Evolutionary conservation across 1,284 basidiomycete species (phyloP).

Genomic region (Trichosporon inkin): DNA sequence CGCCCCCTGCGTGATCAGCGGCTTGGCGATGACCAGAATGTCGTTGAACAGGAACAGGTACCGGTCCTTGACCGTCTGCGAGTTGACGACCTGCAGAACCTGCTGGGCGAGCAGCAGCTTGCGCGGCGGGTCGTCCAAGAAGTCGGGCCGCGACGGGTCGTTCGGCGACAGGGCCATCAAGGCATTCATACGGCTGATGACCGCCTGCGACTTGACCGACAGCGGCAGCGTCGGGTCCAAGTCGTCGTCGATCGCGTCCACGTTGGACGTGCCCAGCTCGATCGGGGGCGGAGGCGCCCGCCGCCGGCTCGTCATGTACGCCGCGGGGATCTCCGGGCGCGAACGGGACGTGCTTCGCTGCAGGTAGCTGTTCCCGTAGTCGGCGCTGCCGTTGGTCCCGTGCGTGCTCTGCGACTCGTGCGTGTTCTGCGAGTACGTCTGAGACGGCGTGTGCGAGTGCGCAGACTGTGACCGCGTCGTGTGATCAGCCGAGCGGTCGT

Average conservation of each 20-base stretch:
- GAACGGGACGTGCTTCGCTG: neutral
- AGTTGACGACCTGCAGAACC: constrained; percentile 86
- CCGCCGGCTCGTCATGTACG: constrained; percentile 20
- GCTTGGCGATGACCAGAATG: constrained; percentile 72
- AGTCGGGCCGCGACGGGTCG: constrained; percentile 60
- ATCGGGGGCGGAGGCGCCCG: constrained; percentile 22
- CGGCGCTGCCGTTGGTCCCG: neutral
- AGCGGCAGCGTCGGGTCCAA: constrained; percentile 5
- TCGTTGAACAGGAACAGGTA: constrained; percentile 95
- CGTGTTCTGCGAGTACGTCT: neutral
- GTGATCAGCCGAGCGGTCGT: constrained; percentile 10
- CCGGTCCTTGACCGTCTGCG: constrained; percentile 81
- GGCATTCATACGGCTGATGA: constrained; percentile 52
- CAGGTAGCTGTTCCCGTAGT: neutral
- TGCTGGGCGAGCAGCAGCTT: constrained; percentile 78
- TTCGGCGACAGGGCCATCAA: constrained; percentile 56
- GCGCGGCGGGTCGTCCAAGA: constrained; percentile 77
- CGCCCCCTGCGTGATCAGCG: constrained; percentile 54
- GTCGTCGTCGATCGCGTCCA: constrained; percentile 22
- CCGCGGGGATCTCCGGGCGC: constrained; percentile 17
- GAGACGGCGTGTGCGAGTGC: constrained; percentile 1
- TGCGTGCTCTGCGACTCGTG: constrained; percentile 5
- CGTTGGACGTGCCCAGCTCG: constrained; percentile 19
- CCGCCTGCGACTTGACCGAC: constrained; percentile 14
- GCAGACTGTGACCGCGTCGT: constrained; percentile 23